A percentile compares a stretch with the other conserved stretches of the same genome.
Evolutionary conservation across 768 basidiomycete species (phyloP).

Genomic region (Phylloporus sp.): DNA sequence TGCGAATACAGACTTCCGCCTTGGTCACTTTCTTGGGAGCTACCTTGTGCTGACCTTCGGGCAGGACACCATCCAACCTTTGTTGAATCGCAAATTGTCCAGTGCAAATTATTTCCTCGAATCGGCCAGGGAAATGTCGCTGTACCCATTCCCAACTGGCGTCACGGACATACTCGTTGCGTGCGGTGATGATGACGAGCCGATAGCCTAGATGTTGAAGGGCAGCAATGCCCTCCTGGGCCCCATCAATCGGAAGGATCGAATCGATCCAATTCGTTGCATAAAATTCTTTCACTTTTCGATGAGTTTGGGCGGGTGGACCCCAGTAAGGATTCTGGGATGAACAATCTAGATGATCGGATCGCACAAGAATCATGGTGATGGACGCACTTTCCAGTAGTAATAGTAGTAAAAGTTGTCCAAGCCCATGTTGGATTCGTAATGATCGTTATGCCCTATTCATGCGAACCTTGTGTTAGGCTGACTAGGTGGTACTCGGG

Average conservation of each 20-base stretch:
- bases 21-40: constrained; percentile 59
- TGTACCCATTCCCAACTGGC: constrained; percentile 67
- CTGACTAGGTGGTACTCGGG: not conserved
- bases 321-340: constrained; percentile 58
- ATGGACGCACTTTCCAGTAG: constrained; percentile 61
- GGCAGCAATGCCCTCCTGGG: constrained; percentile 51
- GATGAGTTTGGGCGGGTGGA: constrained; percentile 49
- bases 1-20: constrained; percentile 63
- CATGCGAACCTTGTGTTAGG: not conserved
- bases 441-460: constrained; percentile 63
- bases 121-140: constrained; percentile 59
- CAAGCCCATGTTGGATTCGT: constrained; percentile 51
- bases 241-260: constrained; percentile 55
- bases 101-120: constrained; percentile 65
- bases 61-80: constrained; percentile 9
- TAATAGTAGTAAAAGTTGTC: constrained; percentile 69
- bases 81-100: constrained; percentile 63
- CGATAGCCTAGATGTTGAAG: constrained; percentile 63
- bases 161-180: constrained; percentile 50
- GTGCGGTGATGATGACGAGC: constrained; percentile 74
- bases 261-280: constrained; percentile 43
- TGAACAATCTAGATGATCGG: not conserved
- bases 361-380: not conserved
- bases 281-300: constrained; percentile 60
- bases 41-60: constrained; percentile 29